Conservation (phyloP, 1,139 yeast genomes). For the Sugiyamaella neomexicana region DNA sequence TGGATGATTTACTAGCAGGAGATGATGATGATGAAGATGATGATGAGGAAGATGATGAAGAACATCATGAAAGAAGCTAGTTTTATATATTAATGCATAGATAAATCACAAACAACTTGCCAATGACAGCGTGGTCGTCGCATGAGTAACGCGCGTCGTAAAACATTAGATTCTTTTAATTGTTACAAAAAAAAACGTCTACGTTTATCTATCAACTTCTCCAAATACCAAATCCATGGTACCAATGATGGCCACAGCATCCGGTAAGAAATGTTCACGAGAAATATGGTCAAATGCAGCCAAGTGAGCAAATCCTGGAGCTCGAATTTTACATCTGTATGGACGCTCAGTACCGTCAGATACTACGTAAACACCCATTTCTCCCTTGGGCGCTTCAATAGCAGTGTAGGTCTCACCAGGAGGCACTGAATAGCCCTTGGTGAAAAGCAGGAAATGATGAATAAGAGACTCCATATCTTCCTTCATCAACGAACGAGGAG, state of each 20-base stretch:
- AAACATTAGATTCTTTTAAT: background rate
- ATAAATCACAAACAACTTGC: no score
- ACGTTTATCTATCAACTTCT: conserved; percentile 76
- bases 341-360: conserved; percentile 91
- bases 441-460: conserved; percentile 83
- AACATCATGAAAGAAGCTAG: no score
- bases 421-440: conserved; percentile 88
- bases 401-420: conserved; percentile 91
- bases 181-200: conserved; percentile 1
- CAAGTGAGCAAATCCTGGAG: conserved; percentile 89
- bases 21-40: conserved; percentile 20
- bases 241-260: conserved; percentile 92
- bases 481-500: conserved; percentile 80
- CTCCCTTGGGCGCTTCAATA: conserved; percentile 95
- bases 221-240: conserved; percentile 95
- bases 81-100: conserved; percentile 13
- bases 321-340: conserved; percentile 88
- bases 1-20: conserved; percentile 41
- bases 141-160: no score
- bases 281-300: conserved; percentile 86
- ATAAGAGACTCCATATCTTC: conserved; percentile 92
- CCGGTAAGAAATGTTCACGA: conserved; percentile 85
- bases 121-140: background rate
- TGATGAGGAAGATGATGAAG: no score
- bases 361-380: conserved; percentile 88